Percentiles rank a stretch among this genome's conserved stretches.
phyloP scores from a whole-genome alignment of 768 basidiomycete species.

The Fistulinella prunicolor region DNA sequence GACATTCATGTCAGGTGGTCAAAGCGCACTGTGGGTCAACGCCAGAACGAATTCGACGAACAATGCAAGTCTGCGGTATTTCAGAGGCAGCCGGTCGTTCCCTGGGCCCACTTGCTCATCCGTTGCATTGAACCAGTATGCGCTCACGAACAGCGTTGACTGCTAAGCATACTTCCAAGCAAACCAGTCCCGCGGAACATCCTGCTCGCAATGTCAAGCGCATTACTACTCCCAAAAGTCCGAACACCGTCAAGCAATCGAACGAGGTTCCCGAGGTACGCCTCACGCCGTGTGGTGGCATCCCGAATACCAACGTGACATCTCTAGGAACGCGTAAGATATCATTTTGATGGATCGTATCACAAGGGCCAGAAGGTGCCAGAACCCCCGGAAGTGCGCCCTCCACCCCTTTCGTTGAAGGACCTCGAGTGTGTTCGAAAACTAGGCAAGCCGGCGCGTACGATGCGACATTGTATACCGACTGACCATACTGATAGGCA shows the following conservation, averaged over 20 bases:
- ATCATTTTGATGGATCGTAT: slow-evolving; percentile 10
- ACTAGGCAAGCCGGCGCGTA: slow-evolving; percentile 32
- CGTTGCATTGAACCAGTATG: slow-evolving; percentile 10
- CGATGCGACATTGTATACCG: background rate
- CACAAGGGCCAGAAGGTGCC: slow-evolving; percentile 14
- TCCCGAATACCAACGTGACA: slow-evolving; percentile 1
- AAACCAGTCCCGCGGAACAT: slow-evolving; percentile 8
- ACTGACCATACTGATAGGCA: slow-evolving; percentile 30
- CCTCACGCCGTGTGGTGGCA: background rate
- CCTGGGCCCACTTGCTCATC: too few species aligned
- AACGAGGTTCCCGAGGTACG: slow-evolving; percentile 6
- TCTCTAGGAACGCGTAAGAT: slow-evolving; percentile 17
- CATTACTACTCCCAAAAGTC: too few species aligned
- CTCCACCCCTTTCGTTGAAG: slow-evolving; percentile 32
- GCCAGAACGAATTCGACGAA: slow-evolving; percentile 13
- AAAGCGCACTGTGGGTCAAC: too few species aligned
- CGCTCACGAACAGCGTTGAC: slow-evolving; percentile 13
- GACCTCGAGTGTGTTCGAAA: slow-evolving; percentile 43
- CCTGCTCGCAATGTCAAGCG: slow-evolving; percentile 10
- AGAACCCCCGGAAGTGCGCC: slow-evolving; percentile 36
- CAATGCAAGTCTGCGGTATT: slow-evolving; percentile 22
- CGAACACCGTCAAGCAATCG: too few species aligned
- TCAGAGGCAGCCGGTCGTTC: too few species aligned
- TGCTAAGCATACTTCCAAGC: slow-evolving; percentile 5
- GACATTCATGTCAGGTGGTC: background rate